These are phyloP conservation scores for Clausena lansium DNA, from an alignment of 345 rosid genomes.

Conservation along the genomic window DNA sequence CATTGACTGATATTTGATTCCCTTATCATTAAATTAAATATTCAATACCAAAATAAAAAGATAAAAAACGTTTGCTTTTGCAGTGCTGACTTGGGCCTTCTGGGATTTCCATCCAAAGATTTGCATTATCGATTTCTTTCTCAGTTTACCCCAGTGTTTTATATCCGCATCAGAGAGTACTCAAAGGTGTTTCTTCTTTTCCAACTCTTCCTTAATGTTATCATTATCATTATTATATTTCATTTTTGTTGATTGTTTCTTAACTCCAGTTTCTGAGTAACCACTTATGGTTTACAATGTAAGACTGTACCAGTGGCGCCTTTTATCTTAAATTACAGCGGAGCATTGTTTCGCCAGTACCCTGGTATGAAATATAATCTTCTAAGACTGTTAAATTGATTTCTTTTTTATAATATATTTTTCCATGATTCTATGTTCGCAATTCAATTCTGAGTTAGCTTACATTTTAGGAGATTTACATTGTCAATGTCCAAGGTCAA, in stretches of 20 bases:
- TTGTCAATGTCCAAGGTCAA: not conserved
- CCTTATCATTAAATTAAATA: constrained; percentile 11
- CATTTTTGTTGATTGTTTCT: constrained; percentile 16
- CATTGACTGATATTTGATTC: constrained; percentile 12
- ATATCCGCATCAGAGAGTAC: constrained; percentile 82
- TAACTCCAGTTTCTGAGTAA: constrained; percentile 19
- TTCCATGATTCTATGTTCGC: not conserved
- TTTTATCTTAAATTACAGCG: constrained; percentile 73
- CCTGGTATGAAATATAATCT: constrained; percentile 54
- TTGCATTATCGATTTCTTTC: constrained; percentile 92
- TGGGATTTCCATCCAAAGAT: constrained; percentile 93
- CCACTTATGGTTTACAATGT: constrained; percentile 36
- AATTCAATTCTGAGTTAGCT: not conserved
- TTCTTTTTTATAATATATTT: not conserved
- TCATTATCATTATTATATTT: not conserved
- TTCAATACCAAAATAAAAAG: constrained; percentile 12
- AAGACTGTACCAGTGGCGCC: constrained; percentile 96
- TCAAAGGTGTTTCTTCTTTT: constrained; percentile 61
- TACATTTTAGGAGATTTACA: not conserved
- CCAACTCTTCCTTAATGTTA: not conserved
- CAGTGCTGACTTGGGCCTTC: constrained; percentile 93
- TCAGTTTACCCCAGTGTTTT: constrained; percentile 79
- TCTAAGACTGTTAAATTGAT: not conserved
- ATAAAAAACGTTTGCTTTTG: constrained; percentile 23
- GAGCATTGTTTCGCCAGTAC: constrained; percentile 90